These are phyloP conservation scores for Solanum hybrid DNA, from an alignment of 305 asterid species.

Conservation along the genomic window DNA sequence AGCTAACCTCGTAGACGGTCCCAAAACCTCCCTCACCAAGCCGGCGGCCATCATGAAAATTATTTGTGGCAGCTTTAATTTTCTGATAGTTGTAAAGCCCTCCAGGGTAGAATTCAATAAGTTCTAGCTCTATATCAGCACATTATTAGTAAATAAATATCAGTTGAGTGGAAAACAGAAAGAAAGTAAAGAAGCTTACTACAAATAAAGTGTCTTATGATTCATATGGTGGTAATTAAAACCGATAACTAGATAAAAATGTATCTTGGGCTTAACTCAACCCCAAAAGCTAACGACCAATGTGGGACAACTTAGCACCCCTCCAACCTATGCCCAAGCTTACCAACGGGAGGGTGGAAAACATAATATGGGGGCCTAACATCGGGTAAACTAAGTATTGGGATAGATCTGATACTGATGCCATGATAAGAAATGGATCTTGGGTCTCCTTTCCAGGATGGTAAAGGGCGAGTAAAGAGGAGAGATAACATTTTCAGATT, in stretches of 20 bases:
- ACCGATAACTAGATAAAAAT: not conserved
- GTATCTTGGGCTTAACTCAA: not conserved
- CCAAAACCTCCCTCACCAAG: conserved; percentile 18
- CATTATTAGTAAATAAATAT: not conserved
- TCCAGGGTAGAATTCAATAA: conserved; percentile 13
- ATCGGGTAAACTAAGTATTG: not conserved
- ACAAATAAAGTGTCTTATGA: not conserved
- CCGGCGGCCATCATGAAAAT: not conserved
- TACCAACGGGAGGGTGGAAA: not conserved
- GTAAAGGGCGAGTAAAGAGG: not conserved
- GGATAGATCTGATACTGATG: not conserved
- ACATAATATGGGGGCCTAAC: not conserved
- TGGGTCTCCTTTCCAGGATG: not conserved
- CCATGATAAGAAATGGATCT: not conserved
- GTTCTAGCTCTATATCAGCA: not conserved
- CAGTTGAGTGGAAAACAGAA: not conserved
- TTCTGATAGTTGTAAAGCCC: conserved; percentile 3
- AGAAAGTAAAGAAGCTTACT: not conserved
- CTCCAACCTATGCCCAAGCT: not conserved
- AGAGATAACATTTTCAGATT: not conserved
- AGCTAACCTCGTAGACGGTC: conserved; percentile 6
- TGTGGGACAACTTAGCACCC: not conserved
- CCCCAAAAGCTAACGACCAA: not conserved
- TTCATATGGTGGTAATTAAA: not conserved
- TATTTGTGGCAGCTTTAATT: conserved; percentile 11